Conservation (phyloP, 2,329 filamentous ascomycete species). For the Fusarium chlamydosporum region DNA sequence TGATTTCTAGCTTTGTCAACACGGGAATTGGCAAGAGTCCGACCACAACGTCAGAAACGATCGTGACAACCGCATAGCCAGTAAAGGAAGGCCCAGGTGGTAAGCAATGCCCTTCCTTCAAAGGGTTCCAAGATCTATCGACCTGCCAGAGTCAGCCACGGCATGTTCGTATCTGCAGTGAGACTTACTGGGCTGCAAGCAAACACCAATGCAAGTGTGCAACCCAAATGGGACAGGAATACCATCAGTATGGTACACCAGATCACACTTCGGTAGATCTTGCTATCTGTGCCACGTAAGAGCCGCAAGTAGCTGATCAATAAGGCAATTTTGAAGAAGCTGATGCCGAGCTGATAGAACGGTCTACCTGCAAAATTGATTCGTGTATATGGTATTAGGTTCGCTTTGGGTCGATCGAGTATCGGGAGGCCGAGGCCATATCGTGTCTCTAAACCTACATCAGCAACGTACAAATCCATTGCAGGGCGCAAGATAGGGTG, state of each 20-base stretch:
- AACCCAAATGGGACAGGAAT: slow-evolving; percentile 63
- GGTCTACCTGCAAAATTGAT: slow-evolving; percentile 68
- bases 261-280: slow-evolving; percentile 60
- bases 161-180: rapidly evolving
- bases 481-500: too few species aligned
- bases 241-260: slow-evolving; percentile 61
- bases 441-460: slow-evolving; percentile 60
- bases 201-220: slow-evolving; percentile 64
- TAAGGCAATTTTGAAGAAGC: slow-evolving; percentile 69
- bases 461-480: neutral
- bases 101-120: slow-evolving; percentile 60
- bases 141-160: neutral
- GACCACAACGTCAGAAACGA: slow-evolving; percentile 65
- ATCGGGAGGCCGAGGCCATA: slow-evolving; percentile 67
- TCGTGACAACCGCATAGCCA: slow-evolving; percentile 65
- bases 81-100: slow-evolving; percentile 64
- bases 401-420: slow-evolving; percentile 58
- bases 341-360: slow-evolving; percentile 68
- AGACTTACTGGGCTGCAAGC: slow-evolving; percentile 63
- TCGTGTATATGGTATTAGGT: slow-evolving; percentile 61
- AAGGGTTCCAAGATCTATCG: neutral
- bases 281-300: slow-evolving; percentile 63
- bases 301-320: slow-evolving; percentile 67
- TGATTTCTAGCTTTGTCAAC: slow-evolving; percentile 64
- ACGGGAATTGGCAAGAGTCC: slow-evolving; percentile 66